Conservation (phyloP, 139 green algal genomes). For the Chlorella sp. region DNA sequence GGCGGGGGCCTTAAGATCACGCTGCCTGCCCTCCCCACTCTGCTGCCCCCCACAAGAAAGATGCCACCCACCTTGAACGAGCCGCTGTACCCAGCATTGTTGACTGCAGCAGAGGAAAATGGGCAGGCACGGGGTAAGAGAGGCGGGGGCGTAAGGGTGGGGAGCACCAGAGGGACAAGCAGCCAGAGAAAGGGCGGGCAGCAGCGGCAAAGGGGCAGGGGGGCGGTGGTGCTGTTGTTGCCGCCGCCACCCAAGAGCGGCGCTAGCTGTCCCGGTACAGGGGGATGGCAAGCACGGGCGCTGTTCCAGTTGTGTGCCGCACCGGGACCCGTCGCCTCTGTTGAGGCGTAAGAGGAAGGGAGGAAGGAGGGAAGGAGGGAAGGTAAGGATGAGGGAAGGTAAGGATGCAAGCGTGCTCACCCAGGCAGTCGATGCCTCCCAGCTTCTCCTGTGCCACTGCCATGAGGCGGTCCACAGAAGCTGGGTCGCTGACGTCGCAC, state of each 20-base stretch:
- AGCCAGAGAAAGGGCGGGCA: neutral
- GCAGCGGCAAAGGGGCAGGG: too few species aligned
- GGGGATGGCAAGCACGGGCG: too few species aligned
- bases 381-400: neutral
- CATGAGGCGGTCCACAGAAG: slow-evolving; percentile 58
- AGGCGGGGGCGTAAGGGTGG: neutral
- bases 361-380: too few species aligned
- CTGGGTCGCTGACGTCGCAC: slow-evolving; percentile 68
- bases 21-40: too few species aligned
- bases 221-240: too few species aligned
- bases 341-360: too few species aligned
- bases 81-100: slow-evolving; percentile 83
- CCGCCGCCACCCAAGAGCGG: too few species aligned
- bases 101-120: slow-evolving; percentile 49
- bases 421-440: slow-evolving; percentile 78
- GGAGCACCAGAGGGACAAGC: neutral
- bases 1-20: too few species aligned
- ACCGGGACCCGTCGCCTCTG: too few species aligned
- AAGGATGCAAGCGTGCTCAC: neutral
- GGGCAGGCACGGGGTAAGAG: neutral
- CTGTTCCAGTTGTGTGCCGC: too few species aligned
- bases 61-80: slow-evolving; percentile 62
- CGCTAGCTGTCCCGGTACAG: too few species aligned
- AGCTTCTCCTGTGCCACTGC: slow-evolving; percentile 39
- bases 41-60: too few species aligned